phyloP scores from a whole-genome alignment of 768 basidiomycete genomes.

The Russula brevipes region DNA sequence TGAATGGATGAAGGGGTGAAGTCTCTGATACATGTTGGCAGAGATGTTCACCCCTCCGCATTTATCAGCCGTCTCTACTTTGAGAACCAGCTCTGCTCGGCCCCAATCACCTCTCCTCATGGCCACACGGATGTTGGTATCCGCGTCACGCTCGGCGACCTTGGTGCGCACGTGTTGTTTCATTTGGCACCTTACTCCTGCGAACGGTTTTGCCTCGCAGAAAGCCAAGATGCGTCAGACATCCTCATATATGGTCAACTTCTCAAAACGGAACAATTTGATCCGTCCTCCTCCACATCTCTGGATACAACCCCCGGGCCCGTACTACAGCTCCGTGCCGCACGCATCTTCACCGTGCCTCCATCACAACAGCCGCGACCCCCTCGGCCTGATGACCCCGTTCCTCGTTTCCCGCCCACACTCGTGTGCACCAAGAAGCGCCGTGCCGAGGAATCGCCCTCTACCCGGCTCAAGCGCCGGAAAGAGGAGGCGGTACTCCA shows the following conservation, averaged over 20 bases:
- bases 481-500: constrained; percentile 33
- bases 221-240: constrained; percentile 64
- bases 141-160: constrained; percentile 66
- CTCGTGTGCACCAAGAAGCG: constrained; percentile 25
- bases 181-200: neutral
- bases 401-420: constrained; percentile 60
- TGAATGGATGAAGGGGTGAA: neutral
- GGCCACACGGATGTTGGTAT: constrained; percentile 51
- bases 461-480: constrained; percentile 24
- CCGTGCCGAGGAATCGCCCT: constrained; percentile 25
- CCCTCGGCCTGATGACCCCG: constrained; percentile 74
- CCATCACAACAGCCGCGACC: constrained; percentile 36
- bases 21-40: constrained; percentile 28
- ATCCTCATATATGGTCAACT: constrained; percentile 52
- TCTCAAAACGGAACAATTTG: constrained; percentile 19
- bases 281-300: constrained; percentile 24
- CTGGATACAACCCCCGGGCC: constrained; percentile 26
- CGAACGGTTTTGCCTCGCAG: constrained; percentile 32
- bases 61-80: constrained; percentile 60
- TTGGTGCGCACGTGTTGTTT: constrained; percentile 40
- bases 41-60: constrained; percentile 67
- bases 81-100: constrained; percentile 61
- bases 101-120: constrained; percentile 33
- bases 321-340: constrained; percentile 47
- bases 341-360: constrained; percentile 47